These are phyloP conservation scores for Lipomyces lipofer DNA, from an alignment of 805 yeast species.

Conservation along the genomic window DNA sequence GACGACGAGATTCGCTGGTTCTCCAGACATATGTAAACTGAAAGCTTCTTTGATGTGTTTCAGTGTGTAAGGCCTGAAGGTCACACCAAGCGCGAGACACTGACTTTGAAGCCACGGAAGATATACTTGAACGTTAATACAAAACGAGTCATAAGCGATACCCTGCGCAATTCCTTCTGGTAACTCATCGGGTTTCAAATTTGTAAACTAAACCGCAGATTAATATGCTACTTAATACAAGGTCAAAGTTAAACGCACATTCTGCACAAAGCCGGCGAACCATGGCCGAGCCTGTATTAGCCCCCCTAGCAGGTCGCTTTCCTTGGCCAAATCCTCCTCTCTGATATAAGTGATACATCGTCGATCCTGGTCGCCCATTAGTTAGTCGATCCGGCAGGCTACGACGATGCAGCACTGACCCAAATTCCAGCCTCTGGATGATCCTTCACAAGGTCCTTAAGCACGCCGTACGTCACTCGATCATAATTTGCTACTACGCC, in stretches of 20 bases:
- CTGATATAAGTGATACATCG: constrained; percentile 20
- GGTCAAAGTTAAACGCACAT: constrained; percentile 13
- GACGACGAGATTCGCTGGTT: constrained; percentile 50
- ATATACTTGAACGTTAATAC: constrained; percentile 60
- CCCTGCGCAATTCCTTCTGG: constrained; percentile 61
- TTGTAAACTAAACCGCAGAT: no score
- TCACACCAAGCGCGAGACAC: constrained; percentile 50
- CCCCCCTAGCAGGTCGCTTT: constrained; percentile 20
- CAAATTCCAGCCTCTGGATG: constrained; percentile 32
- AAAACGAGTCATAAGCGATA: constrained; percentile 52
- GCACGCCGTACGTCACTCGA: constrained; percentile 41
- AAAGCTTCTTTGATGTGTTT: constrained; percentile 53
- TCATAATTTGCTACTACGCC: constrained; percentile 26
- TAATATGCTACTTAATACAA: no score
- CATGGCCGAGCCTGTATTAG: constrained; percentile 20
- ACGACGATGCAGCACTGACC: constrained; percentile 1
- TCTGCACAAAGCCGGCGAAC: constrained; percentile 23
- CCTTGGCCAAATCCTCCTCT: constrained; percentile 11
- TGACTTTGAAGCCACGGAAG: constrained; percentile 53
- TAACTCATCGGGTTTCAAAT: constrained; percentile 43
- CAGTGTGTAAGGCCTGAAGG: constrained; percentile 45
- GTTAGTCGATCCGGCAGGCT: background rate
- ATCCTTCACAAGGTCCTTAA: constrained; percentile 25
- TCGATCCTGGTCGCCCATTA: background rate
- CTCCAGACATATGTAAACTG: constrained; percentile 41